Evolutionary conservation across 768 basidiomycete genomes (phyloP).

Genomic region (Inosperma sp.): DNA sequence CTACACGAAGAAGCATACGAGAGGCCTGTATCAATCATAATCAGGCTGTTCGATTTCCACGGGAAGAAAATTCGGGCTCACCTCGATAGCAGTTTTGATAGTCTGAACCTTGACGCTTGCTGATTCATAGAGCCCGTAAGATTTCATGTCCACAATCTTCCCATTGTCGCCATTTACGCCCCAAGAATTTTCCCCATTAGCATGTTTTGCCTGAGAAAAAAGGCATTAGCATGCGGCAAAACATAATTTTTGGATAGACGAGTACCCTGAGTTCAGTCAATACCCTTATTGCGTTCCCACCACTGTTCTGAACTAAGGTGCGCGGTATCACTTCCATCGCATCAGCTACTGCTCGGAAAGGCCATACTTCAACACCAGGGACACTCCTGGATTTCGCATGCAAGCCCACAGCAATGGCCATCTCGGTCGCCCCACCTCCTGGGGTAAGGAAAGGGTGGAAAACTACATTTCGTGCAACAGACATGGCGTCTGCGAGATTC

Average conservation of each 20-base stretch:
- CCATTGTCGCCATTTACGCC: constrained; percentile 96
- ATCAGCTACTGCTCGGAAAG: constrained; percentile 88
- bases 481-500: constrained; percentile 96
- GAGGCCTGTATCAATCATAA: constrained; percentile 52
- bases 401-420: constrained; percentile 91
- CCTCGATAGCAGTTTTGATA: constrained; percentile 95
- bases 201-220: constrained; percentile 79
- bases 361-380: constrained; percentile 87
- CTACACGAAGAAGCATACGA: constrained; percentile 86
- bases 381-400: constrained; percentile 74
- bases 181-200: constrained; percentile 84
- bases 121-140: constrained; percentile 90
- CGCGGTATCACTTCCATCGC: constrained; percentile 97
- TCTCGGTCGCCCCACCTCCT: constrained; percentile 96
- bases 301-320: constrained; percentile 91
- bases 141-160: constrained; percentile 93
- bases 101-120: constrained; percentile 97
- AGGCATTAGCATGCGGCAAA: neutral
- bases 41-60: neutral
- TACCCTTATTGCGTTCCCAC: constrained; percentile 91
- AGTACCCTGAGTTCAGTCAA: constrained; percentile 89
- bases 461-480: constrained; percentile 93
- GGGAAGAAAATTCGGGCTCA: constrained; percentile 26
- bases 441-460: constrained; percentile 94
- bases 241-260: constrained; percentile 13